These are phyloP conservation scores for Diaporthe vexans DNA, from an alignment of 2,329 filamentous ascomycete species.

Conservation along the genomic window DNA sequence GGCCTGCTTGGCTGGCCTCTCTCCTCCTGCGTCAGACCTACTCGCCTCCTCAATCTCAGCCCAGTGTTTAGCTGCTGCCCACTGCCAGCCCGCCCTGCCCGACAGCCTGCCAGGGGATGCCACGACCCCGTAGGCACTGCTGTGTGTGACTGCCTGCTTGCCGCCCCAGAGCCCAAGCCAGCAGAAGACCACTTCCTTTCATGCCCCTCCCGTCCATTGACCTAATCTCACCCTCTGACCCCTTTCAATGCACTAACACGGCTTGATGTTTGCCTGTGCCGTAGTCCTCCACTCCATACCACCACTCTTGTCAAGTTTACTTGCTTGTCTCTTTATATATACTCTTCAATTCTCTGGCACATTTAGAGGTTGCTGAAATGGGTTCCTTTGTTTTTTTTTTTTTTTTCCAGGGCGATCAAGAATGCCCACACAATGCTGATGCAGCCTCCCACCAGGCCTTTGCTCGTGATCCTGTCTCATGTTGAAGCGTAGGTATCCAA, in stretches of 20 bases:
- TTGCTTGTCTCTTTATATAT: neutral
- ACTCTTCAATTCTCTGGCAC: neutral
- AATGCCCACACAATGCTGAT: neutral
- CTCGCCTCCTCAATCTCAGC: constrained; percentile 30
- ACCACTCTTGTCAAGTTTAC: neutral
- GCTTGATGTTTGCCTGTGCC: neutral
- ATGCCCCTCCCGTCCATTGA: constrained; percentile 10
- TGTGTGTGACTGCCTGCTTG: constrained; percentile 10
- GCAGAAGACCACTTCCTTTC: neutral
- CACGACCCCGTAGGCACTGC: neutral
- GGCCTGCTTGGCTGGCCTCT: constrained; percentile 38
- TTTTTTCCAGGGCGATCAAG: neutral
- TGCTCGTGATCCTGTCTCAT: neutral
- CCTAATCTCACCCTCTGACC: neutral
- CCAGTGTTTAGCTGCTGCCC: constrained; percentile 31
- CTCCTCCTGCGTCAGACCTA: constrained; percentile 33
- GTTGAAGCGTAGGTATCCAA: too few relatives aligned
- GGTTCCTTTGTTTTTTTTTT: neutral
- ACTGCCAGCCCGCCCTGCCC: constrained; percentile 5
- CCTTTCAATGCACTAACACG: neutral
- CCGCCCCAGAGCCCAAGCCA: neutral
- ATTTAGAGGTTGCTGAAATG: neutral
- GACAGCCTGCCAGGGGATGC: constrained; percentile 2
- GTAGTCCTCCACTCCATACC: too few relatives aligned
- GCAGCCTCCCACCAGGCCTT: neutral